Evolutionary conservation across 225 moss, liverwort and hornwort genomes (phyloP).

Genomic region (Marchantia polymorpha): DNA sequence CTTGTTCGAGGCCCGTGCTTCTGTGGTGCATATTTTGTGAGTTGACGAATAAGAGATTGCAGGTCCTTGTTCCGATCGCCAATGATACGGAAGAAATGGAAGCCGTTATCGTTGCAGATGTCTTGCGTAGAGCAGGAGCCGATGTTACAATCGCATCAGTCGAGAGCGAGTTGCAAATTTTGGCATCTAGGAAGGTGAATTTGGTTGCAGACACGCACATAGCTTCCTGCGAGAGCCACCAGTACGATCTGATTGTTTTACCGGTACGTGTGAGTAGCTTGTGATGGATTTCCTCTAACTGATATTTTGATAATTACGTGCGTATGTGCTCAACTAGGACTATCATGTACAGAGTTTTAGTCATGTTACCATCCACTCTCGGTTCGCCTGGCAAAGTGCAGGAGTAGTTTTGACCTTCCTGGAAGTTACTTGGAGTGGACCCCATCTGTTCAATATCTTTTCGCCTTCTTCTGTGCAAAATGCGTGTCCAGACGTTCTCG

Average conservation of each 20-base stretch:
- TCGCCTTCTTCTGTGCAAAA: no score
- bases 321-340: background rate
- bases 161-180: slow-evolving; percentile 56
- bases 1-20: slow-evolving; percentile 32
- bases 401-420: no score
- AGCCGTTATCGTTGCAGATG: slow-evolving; percentile 74
- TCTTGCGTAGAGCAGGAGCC: slow-evolving; percentile 88
- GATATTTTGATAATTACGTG: slow-evolving; percentile 4
- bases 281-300: background rate
- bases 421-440: no score
- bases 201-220: slow-evolving; percentile 72
- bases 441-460: no score
- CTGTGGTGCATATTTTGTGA: slow-evolving; percentile 36
- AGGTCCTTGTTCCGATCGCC: slow-evolving; percentile 83
- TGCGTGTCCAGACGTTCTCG: no score
- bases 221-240: slow-evolving; percentile 51
- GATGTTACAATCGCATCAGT: slow-evolving; percentile 80
- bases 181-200: slow-evolving; percentile 64
- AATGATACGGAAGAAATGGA: slow-evolving; percentile 97
- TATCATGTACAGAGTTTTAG: background rate
- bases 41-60: slow-evolving; percentile 26
- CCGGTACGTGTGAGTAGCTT: slow-evolving; percentile 29
- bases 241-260: slow-evolving; percentile 78
- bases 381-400: no score
- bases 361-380: no score